These are phyloP conservation scores for Protomyces gravidus DNA, from an alignment of 1,139 yeast species.

Conservation along the genomic window DNA sequence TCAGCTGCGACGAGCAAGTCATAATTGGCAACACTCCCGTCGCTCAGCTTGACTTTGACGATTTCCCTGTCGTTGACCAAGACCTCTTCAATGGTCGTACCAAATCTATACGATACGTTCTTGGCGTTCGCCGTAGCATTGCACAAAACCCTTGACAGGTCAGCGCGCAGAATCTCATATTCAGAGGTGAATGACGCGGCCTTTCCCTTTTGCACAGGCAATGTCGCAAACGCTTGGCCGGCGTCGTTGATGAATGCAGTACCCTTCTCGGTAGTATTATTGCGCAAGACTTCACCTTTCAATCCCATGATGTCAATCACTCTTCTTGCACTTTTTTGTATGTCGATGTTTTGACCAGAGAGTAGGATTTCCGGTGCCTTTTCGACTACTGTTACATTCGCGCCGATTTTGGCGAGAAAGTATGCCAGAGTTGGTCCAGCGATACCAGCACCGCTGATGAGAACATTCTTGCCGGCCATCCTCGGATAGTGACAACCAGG, in stretches of 20 bases:
- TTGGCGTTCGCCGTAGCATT: not conserved
- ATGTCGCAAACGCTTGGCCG: not conserved
- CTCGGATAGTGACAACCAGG: no score
- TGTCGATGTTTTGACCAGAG: slow-evolving; percentile 10
- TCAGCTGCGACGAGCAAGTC: slow-evolving; percentile 4
- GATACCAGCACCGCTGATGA: slow-evolving; percentile 21
- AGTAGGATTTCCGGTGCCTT: not conserved
- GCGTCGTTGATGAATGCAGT: slow-evolving; percentile 1
- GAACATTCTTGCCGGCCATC: no score
- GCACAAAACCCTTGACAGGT: slow-evolving; percentile 3
- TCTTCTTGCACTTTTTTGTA: not conserved
- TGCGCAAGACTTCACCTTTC: not conserved
- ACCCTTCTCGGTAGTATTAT: slow-evolving; percentile 9
- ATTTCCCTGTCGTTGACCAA: not conserved
- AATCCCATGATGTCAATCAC: slow-evolving; percentile 7
- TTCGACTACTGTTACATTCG: slow-evolving; percentile 3
- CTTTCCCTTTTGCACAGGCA: not conserved
- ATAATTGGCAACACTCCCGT: not conserved
- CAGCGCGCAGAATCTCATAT: slow-evolving; percentile 7
- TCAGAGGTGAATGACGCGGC: slow-evolving; percentile 16
- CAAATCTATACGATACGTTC: not conserved
- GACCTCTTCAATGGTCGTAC: not conserved
- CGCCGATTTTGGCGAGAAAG: slow-evolving; percentile 2
- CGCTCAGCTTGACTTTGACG: not conserved
- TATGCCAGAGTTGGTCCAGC: slow-evolving; percentile 9